phyloP scores from a whole-genome alignment of 2,329 filamentous ascomycete genomes.

The Verticillium dahliae region DNA sequence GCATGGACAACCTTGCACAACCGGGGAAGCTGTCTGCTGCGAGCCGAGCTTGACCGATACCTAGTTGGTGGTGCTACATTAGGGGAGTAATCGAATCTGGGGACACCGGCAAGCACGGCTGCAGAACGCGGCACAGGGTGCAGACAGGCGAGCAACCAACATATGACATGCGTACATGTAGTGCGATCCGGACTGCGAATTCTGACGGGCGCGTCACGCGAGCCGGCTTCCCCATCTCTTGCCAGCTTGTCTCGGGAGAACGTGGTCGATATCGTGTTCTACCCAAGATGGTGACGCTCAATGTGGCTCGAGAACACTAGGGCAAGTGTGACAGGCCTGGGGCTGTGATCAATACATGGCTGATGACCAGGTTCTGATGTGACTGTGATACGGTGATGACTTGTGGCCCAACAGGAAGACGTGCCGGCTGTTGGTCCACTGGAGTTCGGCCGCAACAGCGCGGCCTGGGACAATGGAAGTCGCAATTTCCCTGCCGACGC shows the following conservation, averaged over 20 bases:
- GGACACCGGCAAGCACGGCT: background rate
- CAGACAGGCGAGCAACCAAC: background rate
- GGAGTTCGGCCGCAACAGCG: background rate
- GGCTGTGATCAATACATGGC: background rate
- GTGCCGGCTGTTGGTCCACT: background rate
- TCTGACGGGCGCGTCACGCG: background rate
- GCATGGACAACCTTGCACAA: background rate
- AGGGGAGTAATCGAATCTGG: background rate
- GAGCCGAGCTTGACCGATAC: background rate
- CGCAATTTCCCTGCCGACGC: background rate
- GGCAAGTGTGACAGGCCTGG: background rate
- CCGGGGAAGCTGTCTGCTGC: background rate
- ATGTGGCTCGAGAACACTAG: background rate
- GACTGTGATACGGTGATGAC: slow-evolving; percentile 1
- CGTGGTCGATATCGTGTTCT: background rate
- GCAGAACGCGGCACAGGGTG: background rate
- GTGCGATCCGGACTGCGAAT: background rate
- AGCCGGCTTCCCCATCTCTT: background rate
- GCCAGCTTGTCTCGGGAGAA: background rate
- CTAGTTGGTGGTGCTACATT: background rate
- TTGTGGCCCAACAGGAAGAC: slow-evolving; percentile 1
- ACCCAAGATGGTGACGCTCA: background rate
- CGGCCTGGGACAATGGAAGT: background rate
- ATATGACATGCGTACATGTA: background rate
- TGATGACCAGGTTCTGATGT: background rate